These are phyloP conservation scores for Multifurca ochricompacta DNA, from an alignment of 768 basidiomycete genomes.

Conservation along the genomic window DNA sequence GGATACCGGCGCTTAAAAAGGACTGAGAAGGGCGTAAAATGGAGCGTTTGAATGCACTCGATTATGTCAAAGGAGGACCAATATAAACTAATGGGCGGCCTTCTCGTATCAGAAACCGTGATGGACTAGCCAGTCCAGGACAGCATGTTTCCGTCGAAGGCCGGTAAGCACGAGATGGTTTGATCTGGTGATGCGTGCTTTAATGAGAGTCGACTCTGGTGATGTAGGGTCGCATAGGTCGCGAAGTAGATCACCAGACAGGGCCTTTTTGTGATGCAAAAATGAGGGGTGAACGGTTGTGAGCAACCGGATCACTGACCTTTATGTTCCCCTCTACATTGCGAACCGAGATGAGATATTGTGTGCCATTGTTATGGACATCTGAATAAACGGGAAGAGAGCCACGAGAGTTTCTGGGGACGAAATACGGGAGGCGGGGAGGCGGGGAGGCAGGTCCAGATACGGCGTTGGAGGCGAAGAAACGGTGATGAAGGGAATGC, in stretches of 20 bases:
- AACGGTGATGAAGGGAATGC: neutral
- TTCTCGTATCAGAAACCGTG: slow-evolving; percentile 49
- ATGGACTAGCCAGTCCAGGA: slow-evolving; percentile 52
- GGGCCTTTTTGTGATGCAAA: slow-evolving; percentile 34
- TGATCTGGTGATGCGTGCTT: slow-evolving; percentile 39
- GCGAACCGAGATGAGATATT: slow-evolving; percentile 49
- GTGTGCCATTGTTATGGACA: slow-evolving; percentile 56
- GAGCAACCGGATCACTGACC: slow-evolving; percentile 33
- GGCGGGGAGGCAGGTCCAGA: neutral
- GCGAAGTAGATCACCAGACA: slow-evolving; percentile 48
- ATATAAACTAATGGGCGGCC: slow-evolving; percentile 17
- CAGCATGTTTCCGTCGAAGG: slow-evolving; percentile 53
- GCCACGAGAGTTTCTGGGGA: slow-evolving; percentile 59
- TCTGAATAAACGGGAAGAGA: slow-evolving; percentile 72
- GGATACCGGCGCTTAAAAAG: neutral
- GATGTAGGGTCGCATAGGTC: slow-evolving; percentile 44
- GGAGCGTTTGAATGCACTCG: slow-evolving; percentile 2
- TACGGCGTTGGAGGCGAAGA: slow-evolving; percentile 7
- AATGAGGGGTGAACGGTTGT: slow-evolving; percentile 1
- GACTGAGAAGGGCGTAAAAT: slow-evolving; percentile 4
- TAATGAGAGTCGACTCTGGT: slow-evolving; percentile 41
- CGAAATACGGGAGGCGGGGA: slow-evolving; percentile 38
- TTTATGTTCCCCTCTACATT: slow-evolving; percentile 59
- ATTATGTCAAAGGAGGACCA: slow-evolving; percentile 12
- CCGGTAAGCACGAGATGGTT: slow-evolving; percentile 54